phyloP scores from a whole-genome alignment of 768 basidiomycete genomes.

The Auriculariales sp. region DNA sequence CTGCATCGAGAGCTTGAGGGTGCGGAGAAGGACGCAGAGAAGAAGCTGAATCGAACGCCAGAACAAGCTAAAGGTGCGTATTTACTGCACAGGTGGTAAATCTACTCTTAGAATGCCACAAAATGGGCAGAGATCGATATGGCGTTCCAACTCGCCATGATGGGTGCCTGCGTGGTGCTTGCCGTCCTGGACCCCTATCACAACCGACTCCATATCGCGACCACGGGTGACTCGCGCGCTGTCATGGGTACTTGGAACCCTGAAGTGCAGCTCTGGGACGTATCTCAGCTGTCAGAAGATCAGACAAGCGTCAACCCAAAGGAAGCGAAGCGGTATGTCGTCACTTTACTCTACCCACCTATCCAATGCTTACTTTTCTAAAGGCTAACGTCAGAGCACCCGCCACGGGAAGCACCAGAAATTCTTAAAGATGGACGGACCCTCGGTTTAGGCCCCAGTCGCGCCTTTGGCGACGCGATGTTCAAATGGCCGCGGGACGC shows the following conservation, averaged over 20 bases:
- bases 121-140: no score
- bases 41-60: no score
- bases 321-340: conserved; percentile 15
- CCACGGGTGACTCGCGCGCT: conserved; percentile 35
- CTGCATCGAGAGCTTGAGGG: no score
- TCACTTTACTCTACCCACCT: no score
- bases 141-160: no score
- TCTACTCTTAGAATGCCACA: no score
- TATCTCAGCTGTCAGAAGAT: conserved; percentile 23
- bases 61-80: no score
- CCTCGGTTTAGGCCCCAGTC: conserved; percentile 24
- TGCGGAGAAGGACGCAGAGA: no score
- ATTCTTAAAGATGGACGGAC: conserved; percentile 21
- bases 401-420: conserved; percentile 11
- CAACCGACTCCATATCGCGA: conserved; percentile 25
- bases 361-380: no score
- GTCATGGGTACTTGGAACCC: conserved; percentile 27
- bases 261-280: conserved; percentile 22
- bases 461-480: conserved; percentile 29
- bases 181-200: conserved; percentile 24
- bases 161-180: no score
- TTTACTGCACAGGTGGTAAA: no score
- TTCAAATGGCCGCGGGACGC: conserved; percentile 29
- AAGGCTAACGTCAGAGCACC: no score
- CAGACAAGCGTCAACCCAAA: conserved; percentile 21